These are phyloP conservation scores for Terana coerulea DNA, from an alignment of 768 basidiomycete species.

Conservation along the genomic window DNA sequence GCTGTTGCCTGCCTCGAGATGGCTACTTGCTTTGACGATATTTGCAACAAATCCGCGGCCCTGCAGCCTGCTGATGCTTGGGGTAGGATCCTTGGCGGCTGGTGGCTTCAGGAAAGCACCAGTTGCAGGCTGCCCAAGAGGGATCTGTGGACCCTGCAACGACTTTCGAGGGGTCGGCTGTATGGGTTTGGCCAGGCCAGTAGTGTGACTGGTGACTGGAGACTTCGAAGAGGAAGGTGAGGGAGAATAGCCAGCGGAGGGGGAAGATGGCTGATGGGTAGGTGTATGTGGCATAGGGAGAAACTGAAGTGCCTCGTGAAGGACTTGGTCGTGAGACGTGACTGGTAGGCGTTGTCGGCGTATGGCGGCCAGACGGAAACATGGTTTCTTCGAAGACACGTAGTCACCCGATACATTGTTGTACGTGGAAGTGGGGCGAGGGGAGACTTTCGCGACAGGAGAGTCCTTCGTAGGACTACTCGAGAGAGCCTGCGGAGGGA, in stretches of 20 bases:
- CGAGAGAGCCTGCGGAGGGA: constrained; percentile 11
- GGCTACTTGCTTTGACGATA: constrained; percentile 68
- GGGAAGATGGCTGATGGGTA: constrained; percentile 21
- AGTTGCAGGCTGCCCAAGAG: constrained; percentile 42
- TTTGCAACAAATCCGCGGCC: constrained; percentile 86
- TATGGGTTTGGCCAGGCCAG: constrained; percentile 46
- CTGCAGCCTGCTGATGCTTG: constrained; percentile 77
- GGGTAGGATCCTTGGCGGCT: constrained; percentile 67
- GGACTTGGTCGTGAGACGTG: neutral
- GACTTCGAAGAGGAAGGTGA: constrained; percentile 26
- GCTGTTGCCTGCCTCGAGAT: constrained; percentile 36
- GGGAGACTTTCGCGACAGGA: neutral
- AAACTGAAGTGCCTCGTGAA: neutral
- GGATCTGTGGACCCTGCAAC: constrained; percentile 38
- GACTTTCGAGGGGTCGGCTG: constrained; percentile 47
- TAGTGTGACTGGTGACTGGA: constrained; percentile 24
- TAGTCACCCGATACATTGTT: neutral
- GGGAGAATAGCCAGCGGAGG: too few species aligned
- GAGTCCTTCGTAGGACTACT: neutral
- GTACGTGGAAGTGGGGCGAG: constrained; percentile 4
- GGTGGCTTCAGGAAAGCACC: constrained; percentile 58
- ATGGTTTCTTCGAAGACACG: neutral
- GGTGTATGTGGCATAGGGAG: constrained; percentile 9
- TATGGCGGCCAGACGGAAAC: neutral
- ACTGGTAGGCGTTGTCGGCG: neutral